Conservation (phyloP, 306 rosid genomes). For the Prinsepia uniflora region DNA sequence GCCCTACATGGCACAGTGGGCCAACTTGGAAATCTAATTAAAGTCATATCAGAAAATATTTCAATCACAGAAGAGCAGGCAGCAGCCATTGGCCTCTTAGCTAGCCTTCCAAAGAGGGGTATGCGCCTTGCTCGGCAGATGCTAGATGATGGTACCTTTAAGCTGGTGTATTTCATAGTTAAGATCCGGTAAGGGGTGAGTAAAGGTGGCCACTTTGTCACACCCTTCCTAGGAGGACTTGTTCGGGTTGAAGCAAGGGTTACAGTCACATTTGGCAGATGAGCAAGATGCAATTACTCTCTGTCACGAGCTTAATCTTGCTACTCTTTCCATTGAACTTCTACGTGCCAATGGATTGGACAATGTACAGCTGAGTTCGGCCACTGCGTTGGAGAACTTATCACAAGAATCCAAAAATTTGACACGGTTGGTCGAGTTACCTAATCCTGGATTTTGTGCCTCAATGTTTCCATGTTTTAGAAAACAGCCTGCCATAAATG, state of each 20-base stretch:
- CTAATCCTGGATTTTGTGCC: conserved; percentile 56
- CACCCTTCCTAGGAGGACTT: conserved; percentile 84
- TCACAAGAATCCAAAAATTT: conserved; percentile 71
- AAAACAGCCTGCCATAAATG: conserved; percentile 53
- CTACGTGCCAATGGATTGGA: conserved; percentile 88
- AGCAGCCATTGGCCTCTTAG: conserved; percentile 83
- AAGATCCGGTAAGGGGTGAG: conserved; percentile 74
- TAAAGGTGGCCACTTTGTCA: conserved; percentile 76
- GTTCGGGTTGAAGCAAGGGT: conserved; percentile 82
- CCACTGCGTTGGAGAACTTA: conserved; percentile 79
- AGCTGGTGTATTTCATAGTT: conserved; percentile 49
- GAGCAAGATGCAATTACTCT: conserved; percentile 72
- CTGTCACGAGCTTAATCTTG: conserved; percentile 63
- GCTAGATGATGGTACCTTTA: conserved; percentile 81
- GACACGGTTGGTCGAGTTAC: conserved; percentile 64
- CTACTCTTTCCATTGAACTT: conserved; percentile 67
- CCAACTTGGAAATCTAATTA: conserved; percentile 82
- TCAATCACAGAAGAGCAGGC: conserved; percentile 92
- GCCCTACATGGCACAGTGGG: conserved; percentile 92
- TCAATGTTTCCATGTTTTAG: conserved; percentile 68
- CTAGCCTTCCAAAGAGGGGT: conserved; percentile 94
- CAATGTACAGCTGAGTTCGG: conserved; percentile 93
- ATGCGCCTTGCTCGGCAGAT: conserved; percentile 96
- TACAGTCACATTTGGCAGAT: conserved; percentile 60
- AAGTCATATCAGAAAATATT: conserved; percentile 71